Percentiles rank a stretch among this genome's conserved stretches.
phyloP scores from a whole-genome alignment of 108 stramenopile genomes.

The Cyclostephanos invisitatus region DNA sequence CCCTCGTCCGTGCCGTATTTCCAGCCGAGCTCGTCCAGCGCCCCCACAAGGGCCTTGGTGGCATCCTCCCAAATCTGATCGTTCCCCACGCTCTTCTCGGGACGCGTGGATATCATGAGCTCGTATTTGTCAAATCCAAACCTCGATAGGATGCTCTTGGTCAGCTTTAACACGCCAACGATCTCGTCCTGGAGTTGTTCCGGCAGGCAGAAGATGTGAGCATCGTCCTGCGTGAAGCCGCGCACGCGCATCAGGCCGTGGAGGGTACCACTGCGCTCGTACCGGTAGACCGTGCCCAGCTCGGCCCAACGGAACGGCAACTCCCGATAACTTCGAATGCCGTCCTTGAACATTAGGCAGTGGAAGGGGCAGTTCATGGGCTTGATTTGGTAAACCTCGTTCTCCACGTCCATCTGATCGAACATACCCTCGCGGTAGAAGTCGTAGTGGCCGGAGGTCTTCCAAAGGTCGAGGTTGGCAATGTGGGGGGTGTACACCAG shows the following conservation, averaged over 20 bases:
- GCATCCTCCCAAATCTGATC: slow-evolving; percentile 95
- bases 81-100: slow-evolving; percentile 93
- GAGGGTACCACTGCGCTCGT: slow-evolving; percentile 94
- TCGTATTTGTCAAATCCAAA: slow-evolving; percentile 97
- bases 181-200: slow-evolving; percentile 96
- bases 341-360: slow-evolving; percentile 97
- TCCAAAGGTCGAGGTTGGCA: slow-evolving; percentile 96
- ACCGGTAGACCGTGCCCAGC: slow-evolving; percentile 96
- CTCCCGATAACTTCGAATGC: slow-evolving; percentile 92
- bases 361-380: slow-evolving; percentile 99
- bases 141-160: slow-evolving; percentile 82
- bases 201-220: slow-evolving; percentile 97
- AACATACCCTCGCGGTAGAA: slow-evolving; percentile 98
- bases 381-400: slow-evolving; percentile 95
- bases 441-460: slow-evolving; percentile 97
- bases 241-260: slow-evolving; percentile 97
- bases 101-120: slow-evolving; percentile 94
- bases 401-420: slow-evolving; percentile 97
- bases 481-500: slow-evolving; percentile 98
- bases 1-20: slow-evolving; percentile 93
- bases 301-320: slow-evolving; percentile 96
- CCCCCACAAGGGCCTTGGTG: slow-evolving; percentile 82
- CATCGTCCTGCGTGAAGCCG: slow-evolving; percentile 99
- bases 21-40: slow-evolving; percentile 92
- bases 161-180: slow-evolving; percentile 88